Evolutionary conservation across 129 eudicot genomes (phyloP), one percentile per base, ranked within the genome.

Genomic region (Dittrichia graveolens): DNA sequence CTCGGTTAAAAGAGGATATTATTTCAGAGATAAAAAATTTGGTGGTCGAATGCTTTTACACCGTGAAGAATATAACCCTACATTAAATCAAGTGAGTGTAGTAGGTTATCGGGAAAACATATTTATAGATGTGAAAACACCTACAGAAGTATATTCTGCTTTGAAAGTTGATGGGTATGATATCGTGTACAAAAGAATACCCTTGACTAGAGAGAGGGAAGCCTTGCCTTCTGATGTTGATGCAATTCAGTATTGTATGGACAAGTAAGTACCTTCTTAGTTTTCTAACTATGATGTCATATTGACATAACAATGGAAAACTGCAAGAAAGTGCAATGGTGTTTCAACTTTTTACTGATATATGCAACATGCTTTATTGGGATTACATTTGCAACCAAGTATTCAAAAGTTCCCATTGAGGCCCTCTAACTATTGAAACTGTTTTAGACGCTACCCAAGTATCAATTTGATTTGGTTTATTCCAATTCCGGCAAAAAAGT

Each of bases 101-200:
- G 84, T 93, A 53, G 98, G 98, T 47, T 93, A 93, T 71, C 89
- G 98, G 98, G 98, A 93, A 76, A 93, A 93, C 79, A 93, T 93
- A 24, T 85, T 85, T 79, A 72, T 77, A 42, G 92, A 93, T 67
- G 95, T 93, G 9, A 89, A 93, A 82, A 85, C 98, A 37, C 96
- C 98, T 69, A 85, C 87, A 9, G 96, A 93, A 81, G 90, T 93
- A 39, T 93, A 89, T 80, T 75, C 83, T 71, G 85, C 87, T 62
- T 69, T 93, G 77, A 83, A 79, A 61, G 76, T 82, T 64, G 92
- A 87, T 45, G 88, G 92, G 7, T 83, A 83, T 76, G 78, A 85
- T 75, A 71, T 89, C 34, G 82, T 47, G 52, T 93, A 85, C 67
- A 78, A 74, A 69, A 89, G 98, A 80, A 89, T 84, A 81, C 98